Conservation (phyloP, 805 yeast species). For the Torulaspora delbrueckii region DNA sequence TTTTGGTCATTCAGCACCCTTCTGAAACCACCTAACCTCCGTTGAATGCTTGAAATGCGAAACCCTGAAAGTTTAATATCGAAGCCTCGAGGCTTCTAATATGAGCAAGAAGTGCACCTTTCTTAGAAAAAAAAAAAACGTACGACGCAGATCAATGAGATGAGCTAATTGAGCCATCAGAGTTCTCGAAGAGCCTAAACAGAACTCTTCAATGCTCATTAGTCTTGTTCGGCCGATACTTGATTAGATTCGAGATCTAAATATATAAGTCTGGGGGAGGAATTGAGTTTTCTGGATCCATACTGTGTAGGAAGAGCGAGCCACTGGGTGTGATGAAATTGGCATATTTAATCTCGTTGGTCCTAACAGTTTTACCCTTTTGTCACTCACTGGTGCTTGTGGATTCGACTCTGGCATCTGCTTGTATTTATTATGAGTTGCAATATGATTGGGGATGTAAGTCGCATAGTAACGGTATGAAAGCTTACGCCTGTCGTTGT, state of each 20-base stretch:
- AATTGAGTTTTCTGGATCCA: not conserved
- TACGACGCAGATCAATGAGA: not conserved
- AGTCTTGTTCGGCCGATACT: not conserved
- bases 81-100: not conserved
- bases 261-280: not conserved
- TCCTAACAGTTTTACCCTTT: not conserved
- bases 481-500: constrained; percentile 40
- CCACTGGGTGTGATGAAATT: not conserved
- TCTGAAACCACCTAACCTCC: not conserved
- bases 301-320: not conserved
- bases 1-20: not conserved
- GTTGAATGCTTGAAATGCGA: not conserved
- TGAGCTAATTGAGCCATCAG: not conserved
- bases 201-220: not conserved
- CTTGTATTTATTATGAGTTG: constrained; percentile 40
- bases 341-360: not conserved
- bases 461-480: constrained; percentile 33
- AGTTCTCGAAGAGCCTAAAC: not conserved
- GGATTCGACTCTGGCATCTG: constrained; percentile 39
- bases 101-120: not conserved
- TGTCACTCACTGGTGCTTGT: constrained; percentile 16
- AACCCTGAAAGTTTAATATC: not conserved
- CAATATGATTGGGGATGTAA: constrained; percentile 43
- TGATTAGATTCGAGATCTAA: not conserved
- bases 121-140: not conserved